Conservation (phyloP, 2,329 filamentous ascomycete genomes). For the Paraconiothyrium sp. region DNA sequence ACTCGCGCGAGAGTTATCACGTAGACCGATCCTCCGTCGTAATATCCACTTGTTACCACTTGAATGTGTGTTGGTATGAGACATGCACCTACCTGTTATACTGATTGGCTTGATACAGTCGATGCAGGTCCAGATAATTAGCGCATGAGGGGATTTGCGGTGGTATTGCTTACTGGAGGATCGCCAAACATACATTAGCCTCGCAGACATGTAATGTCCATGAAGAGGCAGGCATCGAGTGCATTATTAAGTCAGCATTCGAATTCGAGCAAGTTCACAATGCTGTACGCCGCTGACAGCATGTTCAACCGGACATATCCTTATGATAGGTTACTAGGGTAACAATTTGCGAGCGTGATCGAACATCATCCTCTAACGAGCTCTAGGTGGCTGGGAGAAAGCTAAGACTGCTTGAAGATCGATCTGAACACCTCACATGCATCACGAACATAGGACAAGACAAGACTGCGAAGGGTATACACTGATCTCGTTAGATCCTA, state of each 20-base stretch:
- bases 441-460: not conserved
- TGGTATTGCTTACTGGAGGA: conserved; percentile 2
- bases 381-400: no score
- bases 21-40: not conserved
- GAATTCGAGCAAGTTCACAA: no score
- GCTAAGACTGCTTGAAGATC: no score
- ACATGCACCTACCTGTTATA: not conserved
- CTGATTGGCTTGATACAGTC: not conserved
- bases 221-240: no score
- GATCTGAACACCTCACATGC: not conserved
- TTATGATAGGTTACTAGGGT: no score
- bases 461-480: conserved; percentile 12
- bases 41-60: not conserved
- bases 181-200: not conserved
- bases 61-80: not conserved
- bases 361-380: no score
- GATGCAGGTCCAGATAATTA: not conserved
- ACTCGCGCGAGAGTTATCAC: not conserved
- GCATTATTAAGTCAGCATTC: no score
- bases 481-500: conserved; percentile 17
- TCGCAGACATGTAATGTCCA: no score
- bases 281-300: no score
- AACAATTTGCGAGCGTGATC: no score
- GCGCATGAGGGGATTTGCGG: conserved; percentile 10
- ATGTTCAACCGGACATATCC: no score